These are phyloP conservation scores for Naganishia onofrii DNA, from an alignment of 768 basidiomycete species.

Conservation along the genomic window DNA sequence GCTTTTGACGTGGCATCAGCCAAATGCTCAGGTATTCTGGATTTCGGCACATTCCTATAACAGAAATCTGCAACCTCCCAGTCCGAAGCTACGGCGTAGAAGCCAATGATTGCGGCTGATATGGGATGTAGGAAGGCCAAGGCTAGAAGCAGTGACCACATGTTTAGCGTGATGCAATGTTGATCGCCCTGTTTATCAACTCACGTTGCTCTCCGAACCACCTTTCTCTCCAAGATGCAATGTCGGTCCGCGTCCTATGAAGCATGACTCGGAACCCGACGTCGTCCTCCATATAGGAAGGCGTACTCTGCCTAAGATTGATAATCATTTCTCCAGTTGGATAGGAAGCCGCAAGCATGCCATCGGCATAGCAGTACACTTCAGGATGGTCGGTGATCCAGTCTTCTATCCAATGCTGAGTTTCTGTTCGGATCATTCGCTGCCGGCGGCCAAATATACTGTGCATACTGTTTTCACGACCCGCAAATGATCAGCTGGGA, in stretches of 20 bases:
- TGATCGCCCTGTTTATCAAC: background rate
- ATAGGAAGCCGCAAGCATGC: constrained; percentile 34
- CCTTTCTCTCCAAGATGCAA: constrained; percentile 19
- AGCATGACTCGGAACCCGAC: constrained; percentile 18
- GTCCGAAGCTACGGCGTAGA: constrained; percentile 29
- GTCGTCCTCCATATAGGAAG: constrained; percentile 21
- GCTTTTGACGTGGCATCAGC: constrained; percentile 20
- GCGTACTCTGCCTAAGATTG: constrained; percentile 20
- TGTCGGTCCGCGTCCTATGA: constrained; percentile 16
- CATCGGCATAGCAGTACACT: constrained; percentile 30
- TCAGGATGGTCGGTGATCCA: constrained; percentile 31
- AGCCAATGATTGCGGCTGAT: constrained; percentile 30
- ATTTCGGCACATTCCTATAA: constrained; percentile 21
- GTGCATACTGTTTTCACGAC: constrained; percentile 11
- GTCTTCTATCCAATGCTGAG: constrained; percentile 1
- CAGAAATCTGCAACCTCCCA: constrained; percentile 24
- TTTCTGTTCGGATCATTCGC: constrained; percentile 32
- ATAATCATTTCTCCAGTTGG: constrained; percentile 22
- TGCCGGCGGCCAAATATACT: constrained; percentile 23
- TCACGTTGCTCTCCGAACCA: constrained; percentile 30
- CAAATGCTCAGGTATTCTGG: constrained; percentile 12
- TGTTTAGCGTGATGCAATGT: background rate
- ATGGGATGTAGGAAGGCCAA: constrained; percentile 29
- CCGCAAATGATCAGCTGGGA: background rate
- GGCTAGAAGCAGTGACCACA: background rate